Base-by-base conservation (phyloP, 495 filamentous ascomycete genomes). In the Trichoderma erinaceum region DNA sequence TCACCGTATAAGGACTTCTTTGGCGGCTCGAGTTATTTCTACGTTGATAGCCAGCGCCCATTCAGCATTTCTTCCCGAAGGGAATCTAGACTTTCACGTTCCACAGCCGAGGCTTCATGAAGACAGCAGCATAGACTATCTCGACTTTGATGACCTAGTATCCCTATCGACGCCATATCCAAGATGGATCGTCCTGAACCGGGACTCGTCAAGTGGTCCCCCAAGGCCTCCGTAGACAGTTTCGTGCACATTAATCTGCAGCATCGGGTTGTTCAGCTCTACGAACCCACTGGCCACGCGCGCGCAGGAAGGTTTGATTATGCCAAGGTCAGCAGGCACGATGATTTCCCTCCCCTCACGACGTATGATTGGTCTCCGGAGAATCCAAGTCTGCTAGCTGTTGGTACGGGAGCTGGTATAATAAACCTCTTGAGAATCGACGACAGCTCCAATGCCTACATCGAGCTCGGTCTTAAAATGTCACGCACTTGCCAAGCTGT, bases 291-390 rank as follows among this genome's bases (percentile, higher is more conserved):
- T 4, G 81, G 83, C 2, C 82, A 87, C 70, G 84, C 86, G 32
- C 78, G 78, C 38, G 72, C 75, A 29, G 84, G 81, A 7, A 75
- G 75, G 8, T 80, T 96, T 46, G 82, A 88, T 43, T 92, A 89
- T 80, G 81, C 88, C 68, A 85, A 87, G 63, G 71, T 92, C 3
- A 86, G 88, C 11, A 90, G 89, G 46, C 87, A 92, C 70, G 85
- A 87, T 70, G 91, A 93, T 72, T 85, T 97, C 21, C 93, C 93
- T n/a, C 82, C 86, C 10, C 89, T 96, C 73, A 92, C 89, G 65
- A 92, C 93, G 35, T 97, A 96, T 78, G 95, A 98, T 80, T 98
- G 96, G 95, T 97, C 96, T 0, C 89, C 91, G 12, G 81, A 83
- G 21, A 75, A 79, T 29, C 77, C 76, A 63, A 88, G 88, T 64